These are phyloP conservation scores for Alternaria gaisen DNA, from an alignment of 2,329 filamentous ascomycete species.

Conservation along the genomic window DNA sequence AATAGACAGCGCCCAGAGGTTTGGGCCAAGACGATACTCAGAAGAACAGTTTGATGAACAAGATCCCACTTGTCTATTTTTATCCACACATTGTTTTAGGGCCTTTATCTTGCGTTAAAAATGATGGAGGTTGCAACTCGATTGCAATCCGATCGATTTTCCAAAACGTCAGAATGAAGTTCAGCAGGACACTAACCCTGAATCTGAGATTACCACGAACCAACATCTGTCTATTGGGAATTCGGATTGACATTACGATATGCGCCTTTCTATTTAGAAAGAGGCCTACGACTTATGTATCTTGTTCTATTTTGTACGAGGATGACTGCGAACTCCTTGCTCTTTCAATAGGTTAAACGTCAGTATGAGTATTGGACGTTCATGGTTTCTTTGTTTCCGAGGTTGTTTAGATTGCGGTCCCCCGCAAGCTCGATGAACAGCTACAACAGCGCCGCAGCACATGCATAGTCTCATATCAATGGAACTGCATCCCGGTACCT, in stretches of 20 bases:
- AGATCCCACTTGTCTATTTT: neutral
- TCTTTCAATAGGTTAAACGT: neutral
- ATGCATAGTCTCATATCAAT: neutral
- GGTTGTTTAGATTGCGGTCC: neutral
- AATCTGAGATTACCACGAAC: neutral
- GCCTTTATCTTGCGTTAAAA: neutral
- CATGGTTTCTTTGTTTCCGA: neutral
- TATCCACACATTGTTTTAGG: too few species aligned
- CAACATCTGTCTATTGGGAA: neutral
- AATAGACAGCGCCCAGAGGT: neutral
- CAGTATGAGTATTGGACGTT: neutral
- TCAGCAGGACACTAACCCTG: neutral
- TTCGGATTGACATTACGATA: neutral
- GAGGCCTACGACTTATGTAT: neutral
- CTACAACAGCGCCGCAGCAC: neutral
- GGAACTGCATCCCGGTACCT: neutral
- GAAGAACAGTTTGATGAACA: neutral
- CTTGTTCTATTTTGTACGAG: neutral
- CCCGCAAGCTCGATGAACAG: neutral
- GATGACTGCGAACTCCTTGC: neutral
- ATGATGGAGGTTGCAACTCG: neutral
- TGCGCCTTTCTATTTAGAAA: neutral
- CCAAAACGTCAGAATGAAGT: neutral
- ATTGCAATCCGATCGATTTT: neutral
- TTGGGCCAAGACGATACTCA: neutral